Evolutionary conservation across 257 asterid species (phyloP).

Genomic region (Jacaranda mimosifolia): DNA sequence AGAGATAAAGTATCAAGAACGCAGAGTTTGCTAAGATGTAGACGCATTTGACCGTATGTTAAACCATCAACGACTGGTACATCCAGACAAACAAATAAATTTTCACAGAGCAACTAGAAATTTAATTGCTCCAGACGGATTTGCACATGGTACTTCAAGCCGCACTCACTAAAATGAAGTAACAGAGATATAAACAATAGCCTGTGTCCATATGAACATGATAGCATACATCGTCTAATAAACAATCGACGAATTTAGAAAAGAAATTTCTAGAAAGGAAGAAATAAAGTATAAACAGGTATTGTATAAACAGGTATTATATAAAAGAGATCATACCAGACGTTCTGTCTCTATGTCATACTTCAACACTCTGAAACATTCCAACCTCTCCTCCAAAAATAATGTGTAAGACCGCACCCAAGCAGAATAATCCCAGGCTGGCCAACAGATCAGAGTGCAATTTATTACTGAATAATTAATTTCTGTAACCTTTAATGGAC

Average conservation of each 20-base stretch:
- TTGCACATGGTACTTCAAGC: no score
- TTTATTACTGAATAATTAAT: constrained; percentile 26
- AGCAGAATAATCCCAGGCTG: constrained; percentile 99
- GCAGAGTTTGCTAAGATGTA: no score
- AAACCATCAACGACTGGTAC: no score
- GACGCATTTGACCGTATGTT: no score
- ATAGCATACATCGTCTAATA: no score
- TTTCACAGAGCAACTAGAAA: no score
- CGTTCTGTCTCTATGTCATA: constrained; percentile 88
- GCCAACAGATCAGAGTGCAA: constrained; percentile 33
- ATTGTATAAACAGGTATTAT: background rate
- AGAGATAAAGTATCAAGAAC: no score
- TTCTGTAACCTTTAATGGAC: constrained; percentile 3
- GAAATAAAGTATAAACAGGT: background rate
- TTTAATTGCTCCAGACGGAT: no score
- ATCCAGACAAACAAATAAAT: no score
- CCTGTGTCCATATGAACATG: no score
- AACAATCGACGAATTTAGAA: background rate
- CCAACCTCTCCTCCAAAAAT: constrained; percentile 96
- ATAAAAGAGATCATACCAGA: constrained; percentile 49
- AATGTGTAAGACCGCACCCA: constrained; percentile 95
- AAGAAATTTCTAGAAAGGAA: background rate
- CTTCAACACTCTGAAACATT: constrained; percentile 85
- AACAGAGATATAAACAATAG: no score
- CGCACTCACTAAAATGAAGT: no score